A percentile compares a stretch with the other conserved stretches of the same genome.
Evolutionary conservation across 345 rosid genomes (phyloP).

Genomic region (Salix exigua): DNA sequence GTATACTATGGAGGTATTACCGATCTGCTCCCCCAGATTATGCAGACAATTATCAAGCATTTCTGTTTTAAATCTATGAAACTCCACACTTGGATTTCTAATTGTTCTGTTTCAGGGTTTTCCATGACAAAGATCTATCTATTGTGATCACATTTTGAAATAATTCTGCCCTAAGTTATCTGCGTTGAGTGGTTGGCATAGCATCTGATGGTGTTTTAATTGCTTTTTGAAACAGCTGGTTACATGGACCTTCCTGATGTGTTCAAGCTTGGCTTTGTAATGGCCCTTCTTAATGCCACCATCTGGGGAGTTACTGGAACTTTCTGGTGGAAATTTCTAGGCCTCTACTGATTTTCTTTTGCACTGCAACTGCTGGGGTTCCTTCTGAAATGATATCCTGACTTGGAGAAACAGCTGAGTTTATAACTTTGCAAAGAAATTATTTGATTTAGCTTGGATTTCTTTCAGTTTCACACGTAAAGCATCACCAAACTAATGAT

Average conservation of each 20-base stretch:
- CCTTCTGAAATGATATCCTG: neutral
- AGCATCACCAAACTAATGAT: neutral
- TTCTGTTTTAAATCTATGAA: neutral
- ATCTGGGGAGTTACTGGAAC: slow-evolving; percentile 85
- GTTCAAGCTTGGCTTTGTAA: slow-evolving; percentile 75
- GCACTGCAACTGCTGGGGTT: slow-evolving; percentile 7
- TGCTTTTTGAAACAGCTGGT: slow-evolving; percentile 55
- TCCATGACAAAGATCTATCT: neutral
- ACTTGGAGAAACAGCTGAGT: slow-evolving; percentile 1
- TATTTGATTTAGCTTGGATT: neutral
- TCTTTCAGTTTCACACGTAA: neutral
- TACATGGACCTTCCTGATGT: slow-evolving; percentile 81
- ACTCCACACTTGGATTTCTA: neutral
- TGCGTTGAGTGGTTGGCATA: neutral
- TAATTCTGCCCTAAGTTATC: neutral
- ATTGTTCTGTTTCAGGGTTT: neutral
- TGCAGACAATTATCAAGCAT: neutral
- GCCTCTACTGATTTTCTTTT: slow-evolving; percentile 56
- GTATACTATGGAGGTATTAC: slow-evolving; percentile 84
- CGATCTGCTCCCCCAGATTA: neutral
- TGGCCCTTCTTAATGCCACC: slow-evolving; percentile 67
- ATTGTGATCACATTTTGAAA: neutral
- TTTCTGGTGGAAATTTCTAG: slow-evolving; percentile 98
- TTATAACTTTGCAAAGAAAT: neutral
- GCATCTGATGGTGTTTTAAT: slow-evolving; percentile 12